Base-by-base conservation (phyloP, 2,329 filamentous ascomycete species). In the Colletotrichum gigasporum region DNA sequence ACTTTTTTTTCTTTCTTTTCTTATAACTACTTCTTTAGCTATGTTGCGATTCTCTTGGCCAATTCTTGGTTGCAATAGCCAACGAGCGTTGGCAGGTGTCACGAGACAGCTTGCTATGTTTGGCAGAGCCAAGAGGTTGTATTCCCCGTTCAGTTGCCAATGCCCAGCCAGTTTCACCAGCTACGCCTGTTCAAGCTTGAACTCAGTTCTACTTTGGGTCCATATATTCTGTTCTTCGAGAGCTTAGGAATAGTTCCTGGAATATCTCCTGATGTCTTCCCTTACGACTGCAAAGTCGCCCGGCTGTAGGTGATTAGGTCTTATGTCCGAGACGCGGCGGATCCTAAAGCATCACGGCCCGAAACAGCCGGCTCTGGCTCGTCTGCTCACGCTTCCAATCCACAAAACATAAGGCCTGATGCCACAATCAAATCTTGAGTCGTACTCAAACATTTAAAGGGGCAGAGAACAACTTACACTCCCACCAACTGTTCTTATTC, bases 241-340 rank as follows among this genome's bases (percentile, higher is more conserved):
- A n/a, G n/a, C n/a, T n/a, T n/a, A n/a, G n/a, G n/a, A n/a, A n/a
- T n/a, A n/a, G n/a, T n/a, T n/a, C n/a, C n/a, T n/a, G n/a, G n/a
- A n/a, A n/a, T n/a, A n/a, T n/a, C n/a, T n/a, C n/a, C n/a, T n/a
- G n/a, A n/a, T n/a, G n/a, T n/a, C n/a, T n/a, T n/a, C n/a, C n/a
- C n/a, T n/a, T n/a, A n/a, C n/a, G n/a, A n/a, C n/a, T n/a, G n/a
- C n/a, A n/a, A n/a, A n/a, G n/a, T n/a, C n/a, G n/a, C n/a, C n/a
- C n/a, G n/a, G n/a, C n/a, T n/a, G n/a, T n/a, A n/a, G n/a, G n/a
- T n/a, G n/a, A n/a, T n/a, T n/a, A n/a, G 2, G 14, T 20, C 7
- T 39, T 44, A 61, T 8, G 16, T 54, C 61, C 48, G 48, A 64
- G 18, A 32, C 56, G 24, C 16, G 16, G 20, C 48, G 56, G 48